Base-by-base conservation (phyloP, 768 basidiomycete species). In the Termitomyces sp. region DNA sequence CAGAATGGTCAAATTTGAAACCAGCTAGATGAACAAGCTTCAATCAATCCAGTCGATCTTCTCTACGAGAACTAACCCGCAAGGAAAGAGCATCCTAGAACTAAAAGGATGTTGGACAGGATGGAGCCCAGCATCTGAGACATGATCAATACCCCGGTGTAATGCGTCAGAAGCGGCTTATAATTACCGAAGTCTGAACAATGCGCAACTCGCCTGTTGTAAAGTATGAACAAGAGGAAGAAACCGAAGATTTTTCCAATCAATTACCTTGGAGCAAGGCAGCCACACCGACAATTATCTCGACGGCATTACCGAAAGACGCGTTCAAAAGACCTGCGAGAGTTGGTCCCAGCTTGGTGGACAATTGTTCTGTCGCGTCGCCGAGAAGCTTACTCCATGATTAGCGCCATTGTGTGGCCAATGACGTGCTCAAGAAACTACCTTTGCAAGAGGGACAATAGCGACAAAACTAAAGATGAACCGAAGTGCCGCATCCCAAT, bases 121-220 rank as follows among this genome's bases (percentile, higher is more conserved):
- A 97, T 91, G 30, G 92, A 94, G 20, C 94, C 95, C 45, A 97
- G 82, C 82, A 96, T 86, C 90, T 91, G 53, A 44, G 42, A 42
- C 43, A 54, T 54, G 0, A 26, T 54, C 16, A 24, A 34, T 34
- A 12, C 12, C 32, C 10, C 9, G 13, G 10, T 24, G 62, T 4
- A 53, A 33, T 12, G 26, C 32, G 9, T 61, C 9, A 52, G 24
- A 47, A 16, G 34, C 13, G 13, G 63, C 83, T 59, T 58, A n/a
- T n/a, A n/a, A n/a, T n/a, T n/a, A 91, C 89, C 37, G 93, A 95
- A 30, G 92, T 95, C 72, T 97, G 93, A 2, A 97, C 95, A 65
- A 97, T 89, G 36, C 90, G 85, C 18, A 95, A 78, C 72, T 97
- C 81, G 55, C 83, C 91, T 89, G 65, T 36, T 40, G 27, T 24